phyloP scores from a whole-genome alignment of 768 basidiomycete species.

The Kwoniella mangroviensis region DNA sequence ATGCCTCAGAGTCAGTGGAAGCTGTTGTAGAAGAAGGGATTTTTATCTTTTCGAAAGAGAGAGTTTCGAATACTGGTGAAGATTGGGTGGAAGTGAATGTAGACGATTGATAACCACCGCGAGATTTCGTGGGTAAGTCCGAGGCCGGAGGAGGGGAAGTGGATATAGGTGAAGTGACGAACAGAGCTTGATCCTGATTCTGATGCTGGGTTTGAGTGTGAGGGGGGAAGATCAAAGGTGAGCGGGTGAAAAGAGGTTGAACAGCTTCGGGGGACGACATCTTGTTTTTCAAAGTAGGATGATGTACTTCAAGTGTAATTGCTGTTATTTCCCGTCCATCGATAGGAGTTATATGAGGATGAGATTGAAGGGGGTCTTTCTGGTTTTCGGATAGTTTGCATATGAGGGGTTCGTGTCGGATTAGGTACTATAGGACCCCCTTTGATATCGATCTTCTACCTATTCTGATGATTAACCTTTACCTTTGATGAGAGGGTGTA shows the following conservation, averaged over 20 bases:
- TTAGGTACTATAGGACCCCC: neutral
- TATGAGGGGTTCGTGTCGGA: too few relatives aligned
- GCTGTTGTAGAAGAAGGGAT: conserved; percentile 13
- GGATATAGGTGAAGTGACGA: conserved; percentile 20
- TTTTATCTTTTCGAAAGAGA: conserved; percentile 15
- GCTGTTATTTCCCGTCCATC: too few relatives aligned
- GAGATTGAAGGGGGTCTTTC: neutral
- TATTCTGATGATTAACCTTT: too few relatives aligned
- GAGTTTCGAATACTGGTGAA: conserved; percentile 12
- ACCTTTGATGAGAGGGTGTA: neutral
- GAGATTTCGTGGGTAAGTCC: neutral
- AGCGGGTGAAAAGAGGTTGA: conserved; percentile 22
- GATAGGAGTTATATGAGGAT: neutral
- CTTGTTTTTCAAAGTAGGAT: neutral
- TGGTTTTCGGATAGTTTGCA: neutral
- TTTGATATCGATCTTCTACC: neutral
- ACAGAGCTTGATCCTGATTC: neutral
- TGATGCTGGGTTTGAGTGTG: neutral
- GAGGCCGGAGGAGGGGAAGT: conserved; percentile 1
- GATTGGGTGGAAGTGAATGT: conserved; percentile 12
- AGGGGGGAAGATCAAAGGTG: conserved; percentile 9
- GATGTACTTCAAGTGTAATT: neutral
- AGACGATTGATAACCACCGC: conserved; percentile 12
- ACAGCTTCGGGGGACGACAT: conserved; percentile 13
- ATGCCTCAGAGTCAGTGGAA: conserved; percentile 17